Percentiles rank a stretch among this genome's conserved stretches.
Evolutionary conservation across 176 grass and related monocot genomes (phyloP).

Genomic region (Saccharum spontaneum): DNA sequence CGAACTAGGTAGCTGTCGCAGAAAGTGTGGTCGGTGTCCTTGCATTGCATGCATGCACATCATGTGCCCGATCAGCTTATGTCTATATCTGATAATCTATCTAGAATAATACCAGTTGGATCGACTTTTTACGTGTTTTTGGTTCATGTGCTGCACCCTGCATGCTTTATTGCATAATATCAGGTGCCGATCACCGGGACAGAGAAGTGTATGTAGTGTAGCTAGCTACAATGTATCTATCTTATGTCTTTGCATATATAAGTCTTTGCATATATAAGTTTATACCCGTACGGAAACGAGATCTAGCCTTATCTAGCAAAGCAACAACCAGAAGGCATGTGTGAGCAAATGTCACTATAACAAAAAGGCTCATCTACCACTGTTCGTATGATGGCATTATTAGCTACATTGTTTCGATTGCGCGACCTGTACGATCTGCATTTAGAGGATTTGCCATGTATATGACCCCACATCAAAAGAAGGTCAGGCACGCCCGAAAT

Average conservation of each 20-base stretch:
- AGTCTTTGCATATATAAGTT: neutral
- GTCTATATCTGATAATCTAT: too few relatives aligned
- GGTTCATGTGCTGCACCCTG: too few relatives aligned
- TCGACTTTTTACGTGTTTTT: too few relatives aligned
- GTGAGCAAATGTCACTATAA: neutral
- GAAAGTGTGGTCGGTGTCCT: slow-evolving; percentile 3
- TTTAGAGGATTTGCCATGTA: too few relatives aligned
- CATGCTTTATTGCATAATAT: neutral
- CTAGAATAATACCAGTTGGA: too few relatives aligned
- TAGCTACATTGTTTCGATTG: too few relatives aligned
- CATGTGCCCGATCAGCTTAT: neutral
- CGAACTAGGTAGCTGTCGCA: neutral
- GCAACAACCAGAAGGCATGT: neutral
- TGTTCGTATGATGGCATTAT: too few relatives aligned
- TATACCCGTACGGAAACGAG: neutral
- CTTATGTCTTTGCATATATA: neutral
- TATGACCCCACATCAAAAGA: too few relatives aligned
- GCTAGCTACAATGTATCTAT: neutral
- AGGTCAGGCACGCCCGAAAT: too few relatives aligned
- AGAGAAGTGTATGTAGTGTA: neutral
- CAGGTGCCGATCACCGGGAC: neutral
- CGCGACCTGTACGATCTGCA: too few relatives aligned
- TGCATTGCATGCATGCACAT: neutral
- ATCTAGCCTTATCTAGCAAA: neutral
- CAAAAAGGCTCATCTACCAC: too few relatives aligned